Conservation (phyloP, 208 protist genomes). For the Leishmania gerbilli region DNA sequence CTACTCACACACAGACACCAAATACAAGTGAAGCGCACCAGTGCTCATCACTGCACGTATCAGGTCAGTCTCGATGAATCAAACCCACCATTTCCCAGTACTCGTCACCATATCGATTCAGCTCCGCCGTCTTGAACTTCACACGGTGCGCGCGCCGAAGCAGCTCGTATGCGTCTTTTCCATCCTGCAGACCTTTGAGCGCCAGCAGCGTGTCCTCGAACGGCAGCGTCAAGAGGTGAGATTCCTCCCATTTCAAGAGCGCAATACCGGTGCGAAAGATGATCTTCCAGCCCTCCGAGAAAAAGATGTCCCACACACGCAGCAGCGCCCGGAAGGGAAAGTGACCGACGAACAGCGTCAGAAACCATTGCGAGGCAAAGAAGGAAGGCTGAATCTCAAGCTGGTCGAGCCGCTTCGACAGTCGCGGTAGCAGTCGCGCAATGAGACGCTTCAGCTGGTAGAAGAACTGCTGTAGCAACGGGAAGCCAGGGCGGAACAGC, state of each 20-base stretch:
- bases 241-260: slow-evolving; percentile 90
- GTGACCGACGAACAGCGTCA: slow-evolving; percentile 92
- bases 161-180: slow-evolving; percentile 78
- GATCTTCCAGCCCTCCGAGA: slow-evolving; percentile 94
- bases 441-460: slow-evolving; percentile 87
- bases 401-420: slow-evolving; percentile 73
- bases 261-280: slow-evolving; percentile 89
- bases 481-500: slow-evolving; percentile 89
- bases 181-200: slow-evolving; percentile 86
- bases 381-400: slow-evolving; percentile 81
- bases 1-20: neutral
- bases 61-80: slow-evolving; percentile 19
- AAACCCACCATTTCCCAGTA: slow-evolving; percentile 61
- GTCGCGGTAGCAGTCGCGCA: slow-evolving; percentile 69
- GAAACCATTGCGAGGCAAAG: slow-evolving; percentile 94
- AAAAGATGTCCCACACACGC: slow-evolving; percentile 94
- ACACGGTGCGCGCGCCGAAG: slow-evolving; percentile 71
- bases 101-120: slow-evolving; percentile 80
- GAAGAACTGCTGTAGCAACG: slow-evolving; percentile 90
- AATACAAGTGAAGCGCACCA: neutral
- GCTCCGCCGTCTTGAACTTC: slow-evolving; percentile 88
- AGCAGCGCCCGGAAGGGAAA: slow-evolving; percentile 88
- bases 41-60: neutral
- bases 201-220: slow-evolving; percentile 84
- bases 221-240: slow-evolving; percentile 59